Percentiles rank a stretch among this genome's conserved stretches.
phyloP scores from a whole-genome alignment of 148 eudicot species.

The Amaranthus cruentus region DNA sequence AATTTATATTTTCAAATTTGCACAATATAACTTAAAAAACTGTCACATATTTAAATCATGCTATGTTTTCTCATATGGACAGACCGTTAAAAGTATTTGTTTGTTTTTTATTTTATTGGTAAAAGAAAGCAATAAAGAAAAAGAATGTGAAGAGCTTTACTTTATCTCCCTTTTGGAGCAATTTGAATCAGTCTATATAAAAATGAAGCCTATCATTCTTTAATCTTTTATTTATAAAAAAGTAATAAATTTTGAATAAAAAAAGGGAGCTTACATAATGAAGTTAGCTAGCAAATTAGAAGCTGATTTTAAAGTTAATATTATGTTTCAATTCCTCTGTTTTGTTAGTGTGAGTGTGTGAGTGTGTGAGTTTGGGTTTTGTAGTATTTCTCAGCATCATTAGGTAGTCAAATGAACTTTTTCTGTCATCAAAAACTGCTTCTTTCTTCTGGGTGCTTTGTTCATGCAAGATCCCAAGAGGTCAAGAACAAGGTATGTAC shows the following conservation, averaged over 20 bases:
- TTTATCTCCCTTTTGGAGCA: slow-evolving; percentile 22
- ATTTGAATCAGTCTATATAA: slow-evolving; percentile 10
- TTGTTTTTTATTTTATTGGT: not conserved
- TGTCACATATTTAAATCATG: not conserved
- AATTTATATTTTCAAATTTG: too few species aligned
- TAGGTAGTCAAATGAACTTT: slow-evolving; percentile 25
- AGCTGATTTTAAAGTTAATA: slow-evolving; percentile 5
- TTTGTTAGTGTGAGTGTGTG: not conserved
- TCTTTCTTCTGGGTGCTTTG: slow-evolving; percentile 29
- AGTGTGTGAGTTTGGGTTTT: not conserved
- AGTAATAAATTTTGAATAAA: not conserved
- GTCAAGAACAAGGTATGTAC: slow-evolving; percentile 44
- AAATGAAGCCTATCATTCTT: slow-evolving; percentile 8
- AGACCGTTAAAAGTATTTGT: too few species aligned
- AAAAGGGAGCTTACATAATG: slow-evolving; percentile 15
- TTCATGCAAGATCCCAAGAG: slow-evolving; percentile 85
- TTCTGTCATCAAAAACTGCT: slow-evolving; percentile 17
- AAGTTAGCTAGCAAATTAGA: slow-evolving; percentile 16
- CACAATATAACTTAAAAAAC: too few species aligned
- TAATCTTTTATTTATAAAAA: not conserved
- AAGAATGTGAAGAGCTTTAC: slow-evolving; percentile 20
- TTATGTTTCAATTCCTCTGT: not conserved
- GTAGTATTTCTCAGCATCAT: not conserved
- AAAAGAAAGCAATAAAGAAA: slow-evolving; percentile 2
- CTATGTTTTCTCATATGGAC: too few species aligned